phyloP scores from a whole-genome alignment of 2,329 filamentous ascomycete genomes.

The Daldinia eschscholtzii region DNA sequence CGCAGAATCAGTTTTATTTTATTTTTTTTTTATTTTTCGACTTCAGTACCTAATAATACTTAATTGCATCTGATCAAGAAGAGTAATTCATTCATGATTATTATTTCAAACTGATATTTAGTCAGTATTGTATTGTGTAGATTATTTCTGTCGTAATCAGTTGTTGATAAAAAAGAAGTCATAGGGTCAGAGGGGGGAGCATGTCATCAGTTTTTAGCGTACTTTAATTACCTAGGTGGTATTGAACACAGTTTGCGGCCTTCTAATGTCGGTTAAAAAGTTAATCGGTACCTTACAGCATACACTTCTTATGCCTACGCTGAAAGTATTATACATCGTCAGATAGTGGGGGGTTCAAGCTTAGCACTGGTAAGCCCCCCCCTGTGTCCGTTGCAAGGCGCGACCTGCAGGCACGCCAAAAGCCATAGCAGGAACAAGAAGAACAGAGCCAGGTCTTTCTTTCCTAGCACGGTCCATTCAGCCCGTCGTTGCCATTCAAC shows the following conservation, averaged over 20 bases:
- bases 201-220: conserved; percentile 7
- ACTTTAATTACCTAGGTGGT: conserved; percentile 5
- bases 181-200: conserved; percentile 1
- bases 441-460: conserved; percentile 12
- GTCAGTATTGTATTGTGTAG: background rate
- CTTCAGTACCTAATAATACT: background rate
- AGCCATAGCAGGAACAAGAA: conserved; percentile 23
- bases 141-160: background rate
- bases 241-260: conserved; percentile 13
- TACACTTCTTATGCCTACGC: background rate
- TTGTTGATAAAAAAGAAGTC: conserved; percentile 1
- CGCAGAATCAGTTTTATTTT: no score
- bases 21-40: background rate
- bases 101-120: background rate
- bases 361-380: conserved; percentile 24
- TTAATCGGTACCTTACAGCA: conserved; percentile 1
- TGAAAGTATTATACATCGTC: conserved; percentile 11
- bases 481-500: conserved; percentile 31
- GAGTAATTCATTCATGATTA: background rate
- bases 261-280: conserved; percentile 16
- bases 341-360: conserved; percentile 18
- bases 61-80: background rate
- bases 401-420: conserved; percentile 38
- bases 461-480: conserved; percentile 36
- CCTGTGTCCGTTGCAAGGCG: conserved; percentile 25